Conservation (phyloP, 805 yeast species). For the Cyberlindnera americana region DNA sequence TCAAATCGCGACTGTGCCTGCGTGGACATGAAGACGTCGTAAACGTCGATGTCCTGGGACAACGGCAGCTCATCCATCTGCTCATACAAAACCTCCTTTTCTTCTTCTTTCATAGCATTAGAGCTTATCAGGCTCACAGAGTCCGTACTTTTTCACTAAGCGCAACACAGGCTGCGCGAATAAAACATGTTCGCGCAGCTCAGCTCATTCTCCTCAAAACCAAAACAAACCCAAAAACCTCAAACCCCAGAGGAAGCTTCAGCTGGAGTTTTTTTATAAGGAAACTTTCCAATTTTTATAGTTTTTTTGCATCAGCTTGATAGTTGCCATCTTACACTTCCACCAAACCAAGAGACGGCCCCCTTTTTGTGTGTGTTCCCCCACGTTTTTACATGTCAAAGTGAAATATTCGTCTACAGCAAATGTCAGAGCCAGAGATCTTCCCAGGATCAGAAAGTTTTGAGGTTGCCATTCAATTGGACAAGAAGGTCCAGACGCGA, state of each 20-base stretch:
- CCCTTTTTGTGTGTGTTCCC: no score
- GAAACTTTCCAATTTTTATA: no score
- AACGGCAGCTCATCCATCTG: neutral
- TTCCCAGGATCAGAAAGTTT: constrained; percentile 6
- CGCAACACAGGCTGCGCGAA: neutral
- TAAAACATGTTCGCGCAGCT: neutral
- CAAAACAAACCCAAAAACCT: neutral
- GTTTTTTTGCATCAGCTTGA: no score
- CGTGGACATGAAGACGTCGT: constrained; percentile 21
- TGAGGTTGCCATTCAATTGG: constrained; percentile 9
- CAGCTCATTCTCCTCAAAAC: neutral
- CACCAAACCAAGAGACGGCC: no score
- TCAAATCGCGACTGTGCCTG: constrained; percentile 25
- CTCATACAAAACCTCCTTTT: no score
- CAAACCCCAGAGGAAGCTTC: no score
- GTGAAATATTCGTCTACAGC: no score
- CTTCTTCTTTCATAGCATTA: neutral
- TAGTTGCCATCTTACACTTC: no score
- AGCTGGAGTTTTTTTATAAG: no score
- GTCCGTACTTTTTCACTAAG: no score
- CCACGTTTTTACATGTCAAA: no score
- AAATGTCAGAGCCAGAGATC: constrained; percentile 3
- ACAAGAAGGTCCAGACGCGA: constrained; percentile 4
- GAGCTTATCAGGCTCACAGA: no score
- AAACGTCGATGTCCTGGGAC: constrained; percentile 3